Conservation (phyloP, 495 filamentous ascomycete genomes). For the Neurospora cerealis region DNA sequence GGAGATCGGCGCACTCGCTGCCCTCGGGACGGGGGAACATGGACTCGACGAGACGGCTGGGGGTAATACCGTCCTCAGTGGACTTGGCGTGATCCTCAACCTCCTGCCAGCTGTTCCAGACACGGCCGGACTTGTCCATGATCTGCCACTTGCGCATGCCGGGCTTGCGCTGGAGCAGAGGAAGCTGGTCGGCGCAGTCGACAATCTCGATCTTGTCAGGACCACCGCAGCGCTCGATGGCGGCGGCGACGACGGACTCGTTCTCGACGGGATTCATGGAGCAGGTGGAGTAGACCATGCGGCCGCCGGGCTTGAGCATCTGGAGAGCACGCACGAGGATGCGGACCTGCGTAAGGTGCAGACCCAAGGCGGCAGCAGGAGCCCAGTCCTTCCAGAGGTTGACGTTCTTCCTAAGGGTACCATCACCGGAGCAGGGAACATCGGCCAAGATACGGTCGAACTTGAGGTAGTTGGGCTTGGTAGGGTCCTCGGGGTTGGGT, state of each 20-base stretch:
- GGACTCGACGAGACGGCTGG: conserved; percentile 55
- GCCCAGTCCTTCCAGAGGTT: conserved; percentile 93
- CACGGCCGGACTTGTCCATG: conserved; percentile 67
- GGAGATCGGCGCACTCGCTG: conserved; percentile 48
- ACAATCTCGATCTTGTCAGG: conserved; percentile 69
- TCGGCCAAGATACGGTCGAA: conserved; percentile 95
- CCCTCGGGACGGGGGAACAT: conserved; percentile 67
- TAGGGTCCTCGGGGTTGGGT: conserved; percentile 40
- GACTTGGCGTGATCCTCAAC: conserved; percentile 53
- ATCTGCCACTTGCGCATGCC: conserved; percentile 77
- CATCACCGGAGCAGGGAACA: conserved; percentile 94
- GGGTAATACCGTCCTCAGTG: conserved; percentile 42
- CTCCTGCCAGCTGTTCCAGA: conserved; percentile 70
- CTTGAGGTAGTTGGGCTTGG: conserved; percentile 68
- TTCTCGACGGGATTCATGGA: conserved; percentile 97
- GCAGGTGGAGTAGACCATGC: conserved; percentile 94
- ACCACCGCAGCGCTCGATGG: conserved; percentile 87
- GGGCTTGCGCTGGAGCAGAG: conserved; percentile 59
- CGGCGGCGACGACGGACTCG: conserved; percentile 74
- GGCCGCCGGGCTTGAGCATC: conserved; percentile 90
- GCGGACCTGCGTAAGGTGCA: conserved; percentile 73
- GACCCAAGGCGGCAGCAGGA: conserved; percentile 69
- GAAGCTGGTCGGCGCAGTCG: conserved; percentile 68
- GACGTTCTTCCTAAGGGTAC: conserved; percentile 82
- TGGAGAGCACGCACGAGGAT: conserved; percentile 90